A percentile compares a stretch with the other conserved stretches of the same genome.
These are phyloP conservation scores for Pseudoperonospora humuli DNA, from an alignment of 352 stramenopile species.

Conservation along the genomic window DNA sequence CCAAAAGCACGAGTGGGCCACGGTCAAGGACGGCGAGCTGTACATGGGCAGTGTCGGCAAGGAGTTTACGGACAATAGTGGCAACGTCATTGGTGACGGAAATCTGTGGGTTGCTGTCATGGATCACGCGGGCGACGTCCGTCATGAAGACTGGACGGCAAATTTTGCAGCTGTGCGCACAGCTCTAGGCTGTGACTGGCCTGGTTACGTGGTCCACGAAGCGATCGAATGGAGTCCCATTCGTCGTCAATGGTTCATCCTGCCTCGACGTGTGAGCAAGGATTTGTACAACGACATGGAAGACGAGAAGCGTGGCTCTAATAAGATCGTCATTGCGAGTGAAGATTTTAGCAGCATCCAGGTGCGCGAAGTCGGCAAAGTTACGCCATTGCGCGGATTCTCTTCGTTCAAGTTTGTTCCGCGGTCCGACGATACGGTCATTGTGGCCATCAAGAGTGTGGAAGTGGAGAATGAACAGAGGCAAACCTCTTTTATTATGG, in stretches of 20 bases:
- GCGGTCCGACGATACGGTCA: conserved; percentile 82
- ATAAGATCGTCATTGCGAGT: conserved; percentile 85
- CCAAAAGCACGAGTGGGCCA: conserved; percentile 99
- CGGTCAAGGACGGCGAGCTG: conserved; percentile 96
- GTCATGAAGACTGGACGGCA: conserved; percentile 90
- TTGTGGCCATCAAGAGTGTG: conserved; percentile 91
- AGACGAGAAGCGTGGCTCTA: conserved; percentile 91
- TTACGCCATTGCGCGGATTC: conserved; percentile 86
- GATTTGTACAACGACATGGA: conserved; percentile 93
- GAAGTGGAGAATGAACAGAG: conserved; percentile 86
- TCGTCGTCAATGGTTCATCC: conserved; percentile 95
- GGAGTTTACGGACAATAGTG: conserved; percentile 89
- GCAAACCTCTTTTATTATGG: conserved; percentile 90
- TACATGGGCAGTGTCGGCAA: conserved; percentile 95
- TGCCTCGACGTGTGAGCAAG: conserved; percentile 92
- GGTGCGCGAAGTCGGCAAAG: conserved; percentile 70
- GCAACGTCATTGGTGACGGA: conserved; percentile 90
- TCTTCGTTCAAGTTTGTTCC: conserved; percentile 94
- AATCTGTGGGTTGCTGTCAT: conserved; percentile 96
- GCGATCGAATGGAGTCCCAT: conserved; percentile 93
- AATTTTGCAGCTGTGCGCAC: conserved; percentile 91
- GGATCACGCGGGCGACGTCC: conserved; percentile 70
- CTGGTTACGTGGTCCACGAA: conserved; percentile 96
- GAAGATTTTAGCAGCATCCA: conserved; percentile 86
- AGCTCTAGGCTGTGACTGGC: conserved; percentile 84